These are phyloP conservation scores for Aspergillus ostianus DNA, from an alignment of 495 filamentous ascomycete species.

Conservation along the genomic window DNA sequence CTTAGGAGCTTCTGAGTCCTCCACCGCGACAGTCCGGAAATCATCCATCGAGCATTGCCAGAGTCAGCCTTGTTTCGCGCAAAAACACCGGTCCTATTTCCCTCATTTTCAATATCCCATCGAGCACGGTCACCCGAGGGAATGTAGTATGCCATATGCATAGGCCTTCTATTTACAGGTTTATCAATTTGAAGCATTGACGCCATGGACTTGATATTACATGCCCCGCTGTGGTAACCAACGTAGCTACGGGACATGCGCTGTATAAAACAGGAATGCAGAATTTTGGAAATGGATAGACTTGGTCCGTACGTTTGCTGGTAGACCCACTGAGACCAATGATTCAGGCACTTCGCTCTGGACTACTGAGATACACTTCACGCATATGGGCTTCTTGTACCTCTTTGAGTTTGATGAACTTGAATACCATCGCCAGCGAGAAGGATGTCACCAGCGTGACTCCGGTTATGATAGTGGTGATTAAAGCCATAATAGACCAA, in stretches of 20 bases:
- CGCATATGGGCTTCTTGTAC: constrained; percentile 4
- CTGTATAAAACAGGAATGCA: background rate
- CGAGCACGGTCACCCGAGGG: background rate
- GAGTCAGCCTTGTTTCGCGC: background rate
- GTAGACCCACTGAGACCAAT: background rate
- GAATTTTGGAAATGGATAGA: background rate
- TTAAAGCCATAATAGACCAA: constrained; percentile 14
- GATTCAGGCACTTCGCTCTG: background rate
- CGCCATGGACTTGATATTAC: background rate
- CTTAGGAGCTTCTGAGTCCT: background rate
- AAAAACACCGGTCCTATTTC: background rate
- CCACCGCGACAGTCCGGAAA: background rate
- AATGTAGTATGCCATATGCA: background rate
- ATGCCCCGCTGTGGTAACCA: background rate
- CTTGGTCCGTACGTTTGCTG: background rate
- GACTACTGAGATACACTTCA: background rate
- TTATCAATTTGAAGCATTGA: background rate
- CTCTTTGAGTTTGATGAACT: constrained; percentile 8
- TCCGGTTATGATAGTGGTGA: constrained; percentile 8
- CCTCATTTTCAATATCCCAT: background rate
- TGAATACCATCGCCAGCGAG: constrained; percentile 7
- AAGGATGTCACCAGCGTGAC: background rate
- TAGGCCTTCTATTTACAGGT: background rate
- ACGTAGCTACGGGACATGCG: background rate
- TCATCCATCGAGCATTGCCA: background rate